These are phyloP conservation scores for Exophiala dermatitidis DNA, from an alignment of 2,329 filamentous ascomycete species.

Conservation along the genomic window DNA sequence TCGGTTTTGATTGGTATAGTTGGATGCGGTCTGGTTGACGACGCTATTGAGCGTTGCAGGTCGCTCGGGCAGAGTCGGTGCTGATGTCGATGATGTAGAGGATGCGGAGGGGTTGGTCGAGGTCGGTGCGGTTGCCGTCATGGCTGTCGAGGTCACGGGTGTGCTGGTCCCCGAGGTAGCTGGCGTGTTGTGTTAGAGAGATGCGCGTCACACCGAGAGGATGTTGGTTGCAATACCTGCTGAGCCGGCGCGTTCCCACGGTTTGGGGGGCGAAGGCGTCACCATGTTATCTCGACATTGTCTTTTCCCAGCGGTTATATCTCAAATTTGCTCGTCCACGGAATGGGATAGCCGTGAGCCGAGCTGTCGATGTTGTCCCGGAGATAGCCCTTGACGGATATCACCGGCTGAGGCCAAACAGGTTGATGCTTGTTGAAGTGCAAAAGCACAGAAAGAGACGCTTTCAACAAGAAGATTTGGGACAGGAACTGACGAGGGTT, in stretches of 20 bases:
- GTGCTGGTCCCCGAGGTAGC: slow-evolving; percentile 15
- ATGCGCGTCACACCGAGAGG: neutral
- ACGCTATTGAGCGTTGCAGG: slow-evolving; percentile 70
- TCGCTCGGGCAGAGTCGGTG: slow-evolving; percentile 70
- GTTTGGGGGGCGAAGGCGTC: slow-evolving; percentile 80
- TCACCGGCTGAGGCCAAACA: neutral
- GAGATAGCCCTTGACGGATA: neutral
- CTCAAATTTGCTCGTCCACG: neutral
- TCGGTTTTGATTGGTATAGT: slow-evolving; percentile 61
- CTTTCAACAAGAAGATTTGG: neutral
- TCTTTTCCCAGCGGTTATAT: neutral
- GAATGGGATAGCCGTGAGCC: neutral
- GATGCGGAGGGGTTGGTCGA: slow-evolving; percentile 30
- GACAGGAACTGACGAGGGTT: neutral
- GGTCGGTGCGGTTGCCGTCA: slow-evolving; percentile 30
- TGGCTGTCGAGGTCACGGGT: slow-evolving; percentile 32
- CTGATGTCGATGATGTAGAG: slow-evolving; percentile 39
- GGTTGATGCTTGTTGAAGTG: neutral
- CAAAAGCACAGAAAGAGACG: neutral
- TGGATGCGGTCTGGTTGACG: slow-evolving; percentile 81
- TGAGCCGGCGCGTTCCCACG: slow-evolving; percentile 77
- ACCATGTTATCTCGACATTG: slow-evolving; percentile 41
- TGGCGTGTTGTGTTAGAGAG: slow-evolving; percentile 16
- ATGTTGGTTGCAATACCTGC: slow-evolving; percentile 39
- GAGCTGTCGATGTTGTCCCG: neutral